Evolutionary conservation across 345 rosid genomes (phyloP).

Genomic region (Clausena lansium): DNA sequence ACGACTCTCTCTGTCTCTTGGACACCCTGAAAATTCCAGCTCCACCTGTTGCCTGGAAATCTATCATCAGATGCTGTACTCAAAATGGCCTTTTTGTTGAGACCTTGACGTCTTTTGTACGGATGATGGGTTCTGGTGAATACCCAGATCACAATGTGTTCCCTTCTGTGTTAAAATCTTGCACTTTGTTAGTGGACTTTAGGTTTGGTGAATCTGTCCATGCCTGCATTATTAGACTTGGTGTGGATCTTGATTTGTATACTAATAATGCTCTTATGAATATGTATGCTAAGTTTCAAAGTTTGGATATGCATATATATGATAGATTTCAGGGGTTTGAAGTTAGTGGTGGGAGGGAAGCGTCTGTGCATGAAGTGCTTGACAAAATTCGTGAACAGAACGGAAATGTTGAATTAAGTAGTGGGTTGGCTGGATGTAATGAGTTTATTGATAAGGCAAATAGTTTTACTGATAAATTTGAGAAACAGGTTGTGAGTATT

Average conservation of each 20-base stretch:
- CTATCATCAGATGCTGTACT: conserved; percentile 62
- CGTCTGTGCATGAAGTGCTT: conserved; percentile 20
- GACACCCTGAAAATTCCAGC: conserved; percentile 42
- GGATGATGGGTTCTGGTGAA: conserved; percentile 59
- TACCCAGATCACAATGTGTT: conserved; percentile 64
- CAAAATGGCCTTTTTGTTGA: conserved; percentile 39
- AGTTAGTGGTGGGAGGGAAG: background rate
- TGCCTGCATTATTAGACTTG: conserved; percentile 62
- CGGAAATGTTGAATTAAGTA: background rate
- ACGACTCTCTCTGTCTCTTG: conserved; percentile 49
- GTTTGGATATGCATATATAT: conserved; percentile 53
- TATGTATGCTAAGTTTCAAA: conserved; percentile 70
- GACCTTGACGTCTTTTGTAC: conserved; percentile 46
- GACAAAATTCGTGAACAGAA: conserved; percentile 44
- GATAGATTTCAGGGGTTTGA: conserved; percentile 41
- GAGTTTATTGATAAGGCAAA: background rate
- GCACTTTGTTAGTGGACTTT: conserved; percentile 50
- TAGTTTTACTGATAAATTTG: background rate
- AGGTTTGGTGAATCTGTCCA: conserved; percentile 74
- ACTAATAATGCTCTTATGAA: conserved; percentile 82
- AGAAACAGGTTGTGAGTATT: background rate
- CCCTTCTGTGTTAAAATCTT: conserved; percentile 70
- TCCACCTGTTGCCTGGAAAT: conserved; percentile 68
- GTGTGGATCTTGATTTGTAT: conserved; percentile 60
- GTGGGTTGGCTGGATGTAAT: background rate